Evolutionary conservation across 306 rosid genomes (phyloP).

Genomic region (Pyrus pyrifolia): DNA sequence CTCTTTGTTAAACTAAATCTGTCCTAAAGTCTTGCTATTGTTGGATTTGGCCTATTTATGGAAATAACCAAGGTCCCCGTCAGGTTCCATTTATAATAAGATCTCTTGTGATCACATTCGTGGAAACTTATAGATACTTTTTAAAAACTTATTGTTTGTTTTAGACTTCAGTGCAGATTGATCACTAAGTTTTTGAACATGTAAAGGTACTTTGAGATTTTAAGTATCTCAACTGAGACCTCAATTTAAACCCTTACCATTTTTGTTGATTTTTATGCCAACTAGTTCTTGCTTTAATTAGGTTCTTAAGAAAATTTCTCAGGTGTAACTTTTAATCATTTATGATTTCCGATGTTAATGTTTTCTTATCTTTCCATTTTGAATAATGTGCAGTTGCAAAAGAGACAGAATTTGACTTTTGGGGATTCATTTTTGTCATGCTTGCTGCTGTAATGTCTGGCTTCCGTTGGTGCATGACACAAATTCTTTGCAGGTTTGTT

Average conservation of each 20-base stretch:
- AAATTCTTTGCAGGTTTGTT: constrained; percentile 86
- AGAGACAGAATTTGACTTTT: constrained; percentile 80
- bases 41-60: not conserved
- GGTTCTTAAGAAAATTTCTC: not conserved
- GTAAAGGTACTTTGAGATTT: not conserved
- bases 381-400: constrained; percentile 52
- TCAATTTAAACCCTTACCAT: not conserved
- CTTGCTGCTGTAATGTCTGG: constrained; percentile 99
- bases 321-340: not conserved
- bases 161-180: not conserved
- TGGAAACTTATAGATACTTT: not conserved
- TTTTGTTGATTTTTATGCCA: not conserved
- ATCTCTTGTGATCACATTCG: not conserved
- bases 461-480: constrained; percentile 97
- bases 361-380: constrained; percentile 8
- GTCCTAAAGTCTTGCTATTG: not conserved
- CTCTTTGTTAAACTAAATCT: not conserved
- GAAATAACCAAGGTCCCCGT: not conserved
- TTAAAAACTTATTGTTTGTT: not conserved
- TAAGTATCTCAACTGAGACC: not conserved
- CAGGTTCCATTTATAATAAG: not conserved
- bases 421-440: constrained; percentile 90
- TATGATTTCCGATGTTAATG: constrained; percentile 13
- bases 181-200: not conserved
- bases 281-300: not conserved